phyloP scores from a whole-genome alignment of 106 monocot species.

The Acorus calamus region DNA sequence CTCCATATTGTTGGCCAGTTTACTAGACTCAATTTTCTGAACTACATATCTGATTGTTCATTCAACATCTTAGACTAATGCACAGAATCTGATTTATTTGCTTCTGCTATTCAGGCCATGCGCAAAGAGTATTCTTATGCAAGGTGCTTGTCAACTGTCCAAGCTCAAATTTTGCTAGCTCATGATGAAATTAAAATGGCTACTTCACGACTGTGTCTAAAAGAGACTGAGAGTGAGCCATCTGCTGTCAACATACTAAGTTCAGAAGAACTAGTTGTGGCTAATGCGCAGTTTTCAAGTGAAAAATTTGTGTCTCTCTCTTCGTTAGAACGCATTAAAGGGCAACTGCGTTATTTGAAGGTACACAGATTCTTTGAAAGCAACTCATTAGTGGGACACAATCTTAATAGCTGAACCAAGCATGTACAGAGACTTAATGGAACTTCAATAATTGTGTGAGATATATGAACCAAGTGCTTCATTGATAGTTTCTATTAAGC shows the following conservation, averaged over 20 bases:
- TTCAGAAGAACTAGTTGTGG: slow-evolving; percentile 58
- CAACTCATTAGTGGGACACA: no score
- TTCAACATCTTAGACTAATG: not conserved
- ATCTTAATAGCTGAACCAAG: no score
- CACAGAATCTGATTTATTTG: not conserved
- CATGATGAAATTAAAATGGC: slow-evolving; percentile 89
- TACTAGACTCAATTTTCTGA: no score
- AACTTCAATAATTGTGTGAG: no score
- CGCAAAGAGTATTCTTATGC: slow-evolving; percentile 85
- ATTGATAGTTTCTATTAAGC: no score
- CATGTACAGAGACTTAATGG: no score
- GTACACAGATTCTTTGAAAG: slow-evolving; percentile 11
- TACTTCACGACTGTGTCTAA: slow-evolving; percentile 63
- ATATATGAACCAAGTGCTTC: no score
- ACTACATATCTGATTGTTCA: no score
- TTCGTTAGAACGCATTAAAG: slow-evolving; percentile 57
- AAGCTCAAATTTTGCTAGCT: slow-evolving; percentile 75
- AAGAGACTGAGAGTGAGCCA: slow-evolving; percentile 60
- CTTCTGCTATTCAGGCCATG: slow-evolving; percentile 52
- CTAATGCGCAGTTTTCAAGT: slow-evolving; percentile 68
- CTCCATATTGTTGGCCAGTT: no score
- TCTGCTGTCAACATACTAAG: slow-evolving; percentile 47
- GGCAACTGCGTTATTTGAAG: slow-evolving; percentile 95
- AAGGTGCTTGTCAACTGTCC: slow-evolving; percentile 61
- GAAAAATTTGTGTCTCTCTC: slow-evolving; percentile 68